Base-by-base conservation (phyloP, 345 rosid species). In the Syzygium oleosum region DNA sequence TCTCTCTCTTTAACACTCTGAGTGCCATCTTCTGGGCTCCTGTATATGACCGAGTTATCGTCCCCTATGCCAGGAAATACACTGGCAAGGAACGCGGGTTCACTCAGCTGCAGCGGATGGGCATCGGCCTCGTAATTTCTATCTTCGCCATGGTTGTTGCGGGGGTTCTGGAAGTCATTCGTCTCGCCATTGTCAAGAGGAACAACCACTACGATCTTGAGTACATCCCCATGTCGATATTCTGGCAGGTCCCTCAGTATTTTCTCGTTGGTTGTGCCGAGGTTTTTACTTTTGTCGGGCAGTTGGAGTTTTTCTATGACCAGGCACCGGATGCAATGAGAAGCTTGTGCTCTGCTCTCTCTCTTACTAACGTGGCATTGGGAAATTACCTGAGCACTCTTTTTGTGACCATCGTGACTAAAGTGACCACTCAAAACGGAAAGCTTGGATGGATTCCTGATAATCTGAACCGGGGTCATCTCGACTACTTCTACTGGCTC, bases 281-380 rank as follows among this genome's bases (percentile, higher is more conserved):
- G 89, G 98, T 97, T 29, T 97, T 97, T 89, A 93, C 96, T 0
- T 95, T 95, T 87, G 93, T 97, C 1, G 98, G 99, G 12, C 98
- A 95, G 91, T 43, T 95, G 55, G 99, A 97, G 92, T 97, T 97
- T 83, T 97, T 95, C 92, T 96, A 97, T 34, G 99, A 96, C 84
- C 99, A 96, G 90, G 99, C 99, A 34, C 99, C 99, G 10, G 99
- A 97, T 90, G 99, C 99, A 5, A 95, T 96, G 99, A 93, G 99
- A 89, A 97, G 99, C 90, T 84, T 95, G 84, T 95, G 98, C 91
- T 95, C 99, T 0, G 99, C 99, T 13, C 92, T 97, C 46, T 93
- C 98, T 2, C 95, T 97, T 1, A 96, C 99, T 4, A 95, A 95
- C 0, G 94, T 93, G 25, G 95, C 99, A 9, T 85, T 95, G 23